These are phyloP conservation scores for Waltergamsia citrina DNA, from an alignment of 2,329 filamentous ascomycete genomes.

Conservation along the genomic window DNA sequence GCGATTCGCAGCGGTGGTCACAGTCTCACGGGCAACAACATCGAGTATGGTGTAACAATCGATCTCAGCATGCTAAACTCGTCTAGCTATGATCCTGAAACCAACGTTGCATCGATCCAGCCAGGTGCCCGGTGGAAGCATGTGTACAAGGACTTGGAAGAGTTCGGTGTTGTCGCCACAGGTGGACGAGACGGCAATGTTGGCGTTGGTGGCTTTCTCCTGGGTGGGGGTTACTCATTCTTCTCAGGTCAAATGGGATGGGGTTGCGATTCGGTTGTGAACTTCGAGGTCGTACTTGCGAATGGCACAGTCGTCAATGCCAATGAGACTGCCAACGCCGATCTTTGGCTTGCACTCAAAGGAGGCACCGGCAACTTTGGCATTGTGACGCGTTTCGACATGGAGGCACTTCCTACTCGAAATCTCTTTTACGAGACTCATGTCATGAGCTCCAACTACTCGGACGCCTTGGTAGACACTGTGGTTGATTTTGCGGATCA, in stretches of 20 bases:
- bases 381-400: conserved; percentile 19
- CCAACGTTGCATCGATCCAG: background rate
- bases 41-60: conserved; percentile 6
- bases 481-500: background rate
- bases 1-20: conserved; percentile 5
- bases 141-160: conserved; percentile 8
- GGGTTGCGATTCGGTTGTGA: conserved; percentile 33
- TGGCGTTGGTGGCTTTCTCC: conserved; percentile 17
- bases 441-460: too few relatives aligned
- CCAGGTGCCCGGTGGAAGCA: background rate
- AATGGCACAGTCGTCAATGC: conserved; percentile 32
- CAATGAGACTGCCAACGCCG: conserved; percentile 10
- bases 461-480: background rate
- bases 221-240: conserved; percentile 15
- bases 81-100: background rate
- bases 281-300: conserved; percentile 38
- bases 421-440: conserved; percentile 1
- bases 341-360: conserved; percentile 8
- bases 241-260: conserved; percentile 28
- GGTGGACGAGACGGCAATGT: conserved; percentile 30
- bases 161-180: conserved; percentile 25
- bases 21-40: conserved; percentile 5
- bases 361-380: conserved; percentile 11
- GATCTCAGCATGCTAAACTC: background rate
- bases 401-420: conserved; percentile 3